Conservation (phyloP, 1,139 yeast genomes). For the Taphrina communis region DNA sequence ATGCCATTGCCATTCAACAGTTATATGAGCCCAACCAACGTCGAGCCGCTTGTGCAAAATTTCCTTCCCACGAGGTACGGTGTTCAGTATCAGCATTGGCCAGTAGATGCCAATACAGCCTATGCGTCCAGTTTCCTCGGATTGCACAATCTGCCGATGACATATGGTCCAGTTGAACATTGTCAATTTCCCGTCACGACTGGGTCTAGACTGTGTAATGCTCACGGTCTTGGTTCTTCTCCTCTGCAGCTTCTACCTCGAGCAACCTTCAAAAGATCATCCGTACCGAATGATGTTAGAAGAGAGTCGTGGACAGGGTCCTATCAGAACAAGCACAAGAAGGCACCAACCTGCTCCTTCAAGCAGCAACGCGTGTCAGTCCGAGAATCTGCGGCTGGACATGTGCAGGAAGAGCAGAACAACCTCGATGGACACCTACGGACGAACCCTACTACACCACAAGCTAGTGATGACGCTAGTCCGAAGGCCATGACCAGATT, state of each 20-base stretch:
- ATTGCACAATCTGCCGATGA: not conserved
- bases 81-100: slow-evolving; percentile 10
- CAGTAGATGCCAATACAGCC: not conserved
- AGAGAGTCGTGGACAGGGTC: not conserved
- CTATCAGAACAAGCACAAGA: not conserved
- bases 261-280: not conserved
- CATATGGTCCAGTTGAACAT: not conserved
- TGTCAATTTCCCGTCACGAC: not conserved
- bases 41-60: not conserved
- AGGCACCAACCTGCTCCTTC: not conserved
- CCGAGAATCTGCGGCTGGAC: not conserved
- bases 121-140: slow-evolving; percentile 1
- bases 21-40: not conserved
- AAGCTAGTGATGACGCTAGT: not conserved
- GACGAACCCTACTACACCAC: not conserved
- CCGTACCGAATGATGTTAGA: not conserved
- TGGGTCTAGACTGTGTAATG: not conserved
- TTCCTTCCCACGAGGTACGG: not conserved
- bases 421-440: not conserved
- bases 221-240: not conserved
- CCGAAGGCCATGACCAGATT: not conserved
- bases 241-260: slow-evolving; percentile 6
- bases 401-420: not conserved
- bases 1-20: not conserved
- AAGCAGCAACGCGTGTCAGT: not conserved